Evolutionary conservation across 2,329 filamentous ascomycete species (phyloP), one percentile per base, ranked within the genome.

Genomic region (Amauroascus verrucosus): DNA sequence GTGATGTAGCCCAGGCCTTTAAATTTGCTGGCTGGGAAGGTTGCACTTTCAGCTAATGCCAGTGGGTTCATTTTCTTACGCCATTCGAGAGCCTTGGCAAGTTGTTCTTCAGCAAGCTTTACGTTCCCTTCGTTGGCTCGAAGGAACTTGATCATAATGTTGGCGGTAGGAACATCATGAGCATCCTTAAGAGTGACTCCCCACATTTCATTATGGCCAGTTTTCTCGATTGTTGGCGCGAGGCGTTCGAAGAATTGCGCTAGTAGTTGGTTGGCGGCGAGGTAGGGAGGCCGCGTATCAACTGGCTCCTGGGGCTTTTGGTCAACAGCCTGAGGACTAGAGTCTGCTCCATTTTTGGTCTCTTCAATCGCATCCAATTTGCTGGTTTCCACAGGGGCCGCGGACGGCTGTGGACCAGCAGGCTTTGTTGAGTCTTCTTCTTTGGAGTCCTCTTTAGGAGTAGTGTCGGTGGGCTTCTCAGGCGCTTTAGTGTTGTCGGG

Each of bases 61-160:
- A 81, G 65, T 0, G 89, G 88, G 60, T 91, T 77, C 64, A 82
- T 82, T 65, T 84, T 75, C 70, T 85, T 86, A 56, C 91, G 82
- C 88, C 90, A 96, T 60, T 85, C 78, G 40, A 96, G 77, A 1
- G 89, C 90, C 63, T 84, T 82, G 55, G 74, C 76, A 43, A 97
- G 80, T 73, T 96, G 90, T 53, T 84, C 80, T 65, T 84, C 82
- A 14, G 90, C 87, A 65, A 83, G 83, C 51, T 76, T 75, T 6
- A 88, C 67, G 63, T 94, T 83, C 57, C 84, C 83, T 57, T 83
- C 82, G 67, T 96, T 96, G 66, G 90, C 91, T 61, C 90, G 87
- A 53, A 97, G 80, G 72, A 90, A 96, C 75, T 96, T 97, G 67
- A 95, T 88, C 47, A 96, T 76, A 49, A 96, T 80, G 62, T 95